Conservation (phyloP, 495 filamentous ascomycete genomes). For the Hyaloscypha finlandica region DNA sequence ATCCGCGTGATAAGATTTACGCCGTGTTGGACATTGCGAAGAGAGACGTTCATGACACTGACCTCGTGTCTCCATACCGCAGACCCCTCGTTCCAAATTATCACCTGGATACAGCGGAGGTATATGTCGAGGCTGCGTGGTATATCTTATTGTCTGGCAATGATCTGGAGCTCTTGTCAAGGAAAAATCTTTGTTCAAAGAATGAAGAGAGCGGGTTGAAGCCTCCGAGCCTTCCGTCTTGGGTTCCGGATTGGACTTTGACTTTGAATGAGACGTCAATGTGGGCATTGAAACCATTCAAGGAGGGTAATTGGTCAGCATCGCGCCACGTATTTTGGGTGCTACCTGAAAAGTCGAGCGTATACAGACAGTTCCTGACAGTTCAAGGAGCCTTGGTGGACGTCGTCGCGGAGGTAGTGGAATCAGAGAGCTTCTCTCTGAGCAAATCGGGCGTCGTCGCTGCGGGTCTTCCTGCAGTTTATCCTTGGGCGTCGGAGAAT, state of each 20-base stretch:
- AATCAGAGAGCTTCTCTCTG: constrained; percentile 4
- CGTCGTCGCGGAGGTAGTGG: constrained; percentile 3
- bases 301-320: background rate
- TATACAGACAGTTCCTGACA: constrained; percentile 1
- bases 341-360: constrained; percentile 1
- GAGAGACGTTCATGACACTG: background rate
- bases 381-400: constrained; percentile 10
- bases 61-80: background rate
- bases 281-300: constrained; percentile 3
- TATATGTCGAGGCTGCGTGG: background rate
- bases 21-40: constrained; percentile 1
- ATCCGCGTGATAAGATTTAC: constrained; percentile 1
- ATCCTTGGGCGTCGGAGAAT: constrained; percentile 9
- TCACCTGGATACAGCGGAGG: background rate
- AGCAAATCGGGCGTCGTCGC: constrained; percentile 1
- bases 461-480: constrained; percentile 4
- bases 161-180: background rate
- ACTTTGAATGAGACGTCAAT: background rate
- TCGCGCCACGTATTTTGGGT: background rate
- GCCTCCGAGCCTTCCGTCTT: background rate
- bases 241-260: constrained; percentile 5
- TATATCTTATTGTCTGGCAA: background rate
- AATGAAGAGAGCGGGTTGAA: constrained; percentile 1
- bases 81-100: constrained; percentile 2
- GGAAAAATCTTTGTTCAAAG: constrained; percentile 1